These are phyloP conservation scores for Mycothermus thermophilus DNA, from an alignment of 495 filamentous ascomycete genomes.

Conservation along the genomic window DNA sequence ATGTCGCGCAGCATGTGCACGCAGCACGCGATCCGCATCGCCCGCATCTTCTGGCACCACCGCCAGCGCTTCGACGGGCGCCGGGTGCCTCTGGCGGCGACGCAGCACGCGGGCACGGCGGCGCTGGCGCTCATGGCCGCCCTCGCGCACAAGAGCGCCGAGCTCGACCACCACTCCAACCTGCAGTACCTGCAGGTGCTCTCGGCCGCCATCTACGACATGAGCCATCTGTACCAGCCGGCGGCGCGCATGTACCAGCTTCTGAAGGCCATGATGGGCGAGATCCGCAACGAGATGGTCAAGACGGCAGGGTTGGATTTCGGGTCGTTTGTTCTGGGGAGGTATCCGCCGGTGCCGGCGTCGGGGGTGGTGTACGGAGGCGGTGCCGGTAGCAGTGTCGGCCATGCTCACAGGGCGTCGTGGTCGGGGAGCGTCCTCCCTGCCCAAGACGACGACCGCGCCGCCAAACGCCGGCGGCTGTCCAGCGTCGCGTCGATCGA, in stretches of 20 bases:
- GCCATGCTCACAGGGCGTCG: too few species aligned
- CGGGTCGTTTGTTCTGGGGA: too few species aligned
- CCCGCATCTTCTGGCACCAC: constrained; percentile 39
- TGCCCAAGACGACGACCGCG: constrained; percentile 6
- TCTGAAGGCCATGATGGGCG: constrained; percentile 21
- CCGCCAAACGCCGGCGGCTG: constrained; percentile 10
- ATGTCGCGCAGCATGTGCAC: constrained; percentile 36
- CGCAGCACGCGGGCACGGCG: constrained; percentile 40
- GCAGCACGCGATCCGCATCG: constrained; percentile 36
- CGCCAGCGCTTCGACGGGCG: constrained; percentile 35
- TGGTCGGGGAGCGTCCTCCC: too few species aligned
- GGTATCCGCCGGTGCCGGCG: too few species aligned
- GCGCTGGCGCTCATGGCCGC: constrained; percentile 39
- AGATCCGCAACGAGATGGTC: constrained; percentile 21
- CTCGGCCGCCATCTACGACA: constrained; percentile 29
- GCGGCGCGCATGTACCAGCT: constrained; percentile 22
- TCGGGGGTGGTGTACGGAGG: too few species aligned
- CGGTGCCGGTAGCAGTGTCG: constrained; percentile 1
- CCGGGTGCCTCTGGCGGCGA: constrained; percentile 29
- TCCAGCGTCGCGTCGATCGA: too few species aligned
- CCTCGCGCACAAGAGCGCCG: constrained; percentile 24
- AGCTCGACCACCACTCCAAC: constrained; percentile 21
- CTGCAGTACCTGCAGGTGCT: constrained; percentile 25
- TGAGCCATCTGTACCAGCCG: constrained; percentile 27
- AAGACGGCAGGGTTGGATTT: constrained; percentile 6